A percentile compares a stretch with the other conserved stretches of the same genome.
phyloP scores from a whole-genome alignment of 495 filamentous ascomycete genomes.

The Penicillium herquei region DNA sequence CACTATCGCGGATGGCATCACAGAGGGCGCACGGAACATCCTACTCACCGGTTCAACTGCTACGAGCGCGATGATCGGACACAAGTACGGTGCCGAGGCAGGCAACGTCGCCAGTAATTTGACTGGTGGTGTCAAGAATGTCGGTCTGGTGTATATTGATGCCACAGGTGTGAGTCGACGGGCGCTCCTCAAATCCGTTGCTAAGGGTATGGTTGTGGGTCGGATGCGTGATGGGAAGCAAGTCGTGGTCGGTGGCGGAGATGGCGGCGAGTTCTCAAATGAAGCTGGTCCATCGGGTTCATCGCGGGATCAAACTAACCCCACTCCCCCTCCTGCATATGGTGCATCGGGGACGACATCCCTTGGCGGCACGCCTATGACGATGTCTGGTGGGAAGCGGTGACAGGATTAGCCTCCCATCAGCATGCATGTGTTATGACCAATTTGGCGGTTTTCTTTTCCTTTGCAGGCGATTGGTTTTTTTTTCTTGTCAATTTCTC shows the following conservation, averaged over 20 bases:
- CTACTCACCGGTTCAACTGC: slow-evolving; percentile 70
- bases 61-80: slow-evolving; percentile 75
- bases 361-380: slow-evolving; percentile 27
- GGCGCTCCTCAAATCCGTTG: slow-evolving; percentile 87
- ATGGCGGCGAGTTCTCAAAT: slow-evolving; percentile 54
- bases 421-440: neutral
- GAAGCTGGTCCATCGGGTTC: slow-evolving; percentile 19
- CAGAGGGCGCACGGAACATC: slow-evolving; percentile 74
- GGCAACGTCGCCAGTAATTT: slow-evolving; percentile 68
- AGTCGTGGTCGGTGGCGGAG: slow-evolving; percentile 78
- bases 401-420: slow-evolving; percentile 11
- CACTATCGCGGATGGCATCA: slow-evolving; percentile 92
- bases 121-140: slow-evolving; percentile 88
- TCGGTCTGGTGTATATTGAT: slow-evolving; percentile 97
- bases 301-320: slow-evolving; percentile 11
- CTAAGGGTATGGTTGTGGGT: slow-evolving; percentile 98
- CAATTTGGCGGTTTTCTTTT: neutral
- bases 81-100: slow-evolving; percentile 83
- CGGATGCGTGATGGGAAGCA: slow-evolving; percentile 80
- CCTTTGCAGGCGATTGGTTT: neutral
- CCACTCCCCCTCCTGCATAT: slow-evolving; percentile 45
- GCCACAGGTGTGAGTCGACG: slow-evolving; percentile 85
- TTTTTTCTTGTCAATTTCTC: no score
- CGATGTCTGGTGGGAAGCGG: slow-evolving; percentile 35
- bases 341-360: slow-evolving; percentile 38